phyloP scores from a whole-genome alignment of 768 basidiomycete species.

The Mycena haematopus region DNA sequence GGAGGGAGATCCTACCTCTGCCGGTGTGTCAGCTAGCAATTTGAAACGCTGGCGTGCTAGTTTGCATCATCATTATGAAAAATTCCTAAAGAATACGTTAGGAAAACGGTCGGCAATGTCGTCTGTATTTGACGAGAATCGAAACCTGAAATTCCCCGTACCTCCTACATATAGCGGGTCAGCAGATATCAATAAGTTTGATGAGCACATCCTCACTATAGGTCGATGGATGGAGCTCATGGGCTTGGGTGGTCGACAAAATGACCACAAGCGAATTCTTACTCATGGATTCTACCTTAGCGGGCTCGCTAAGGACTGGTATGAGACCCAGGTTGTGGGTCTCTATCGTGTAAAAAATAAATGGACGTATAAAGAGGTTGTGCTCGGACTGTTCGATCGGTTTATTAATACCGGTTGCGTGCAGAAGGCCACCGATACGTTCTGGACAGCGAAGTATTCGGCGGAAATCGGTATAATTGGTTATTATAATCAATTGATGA shows the following conservation, averaged over 20 bases:
- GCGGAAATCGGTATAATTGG: background rate
- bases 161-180: too few species aligned
- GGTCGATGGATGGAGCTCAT: too few species aligned
- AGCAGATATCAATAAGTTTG: too few species aligned
- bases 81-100: too few species aligned
- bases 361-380: background rate
- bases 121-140: too few species aligned
- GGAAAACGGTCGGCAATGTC: too few species aligned
- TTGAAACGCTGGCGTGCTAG: too few species aligned
- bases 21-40: too few species aligned
- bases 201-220: too few species aligned
- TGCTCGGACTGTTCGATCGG: background rate
- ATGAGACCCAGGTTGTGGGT: background rate
- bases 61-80: too few species aligned
- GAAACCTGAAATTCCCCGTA: too few species aligned
- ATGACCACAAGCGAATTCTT: background rate
- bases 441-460: background rate
- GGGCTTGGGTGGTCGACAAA: too few species aligned
- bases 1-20: background rate
- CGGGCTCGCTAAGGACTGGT: background rate
- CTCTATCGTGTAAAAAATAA: background rate
- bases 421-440: background rate
- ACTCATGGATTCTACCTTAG: background rate
- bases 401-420: background rate
- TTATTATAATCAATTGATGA: background rate